These are phyloP conservation scores for Bryoerythrophyllum caledonicum DNA, from an alignment of 225 moss, liverwort and hornwort species.

Conservation along the genomic window DNA sequence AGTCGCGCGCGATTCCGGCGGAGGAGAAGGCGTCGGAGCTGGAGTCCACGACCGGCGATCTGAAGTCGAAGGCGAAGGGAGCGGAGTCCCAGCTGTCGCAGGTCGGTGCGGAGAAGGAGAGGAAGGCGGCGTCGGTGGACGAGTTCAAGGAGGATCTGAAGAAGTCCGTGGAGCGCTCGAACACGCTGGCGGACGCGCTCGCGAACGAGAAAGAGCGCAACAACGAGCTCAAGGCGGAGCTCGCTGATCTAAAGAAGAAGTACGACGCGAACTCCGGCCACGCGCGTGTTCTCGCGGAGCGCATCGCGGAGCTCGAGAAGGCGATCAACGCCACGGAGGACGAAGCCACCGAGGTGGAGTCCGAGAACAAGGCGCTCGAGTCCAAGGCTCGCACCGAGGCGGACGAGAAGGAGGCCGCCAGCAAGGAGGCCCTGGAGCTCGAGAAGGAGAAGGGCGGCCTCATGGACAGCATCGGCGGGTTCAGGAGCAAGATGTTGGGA, in stretches of 20 bases:
- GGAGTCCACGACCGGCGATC: constrained; percentile 1
- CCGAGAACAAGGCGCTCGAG: constrained; percentile 29
- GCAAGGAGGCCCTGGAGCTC: constrained; percentile 22
- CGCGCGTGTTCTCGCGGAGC: constrained; percentile 55
- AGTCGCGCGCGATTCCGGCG: constrained; percentile 59
- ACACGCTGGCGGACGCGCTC: constrained; percentile 43
- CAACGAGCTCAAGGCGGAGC: constrained; percentile 31
- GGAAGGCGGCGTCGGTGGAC: constrained; percentile 17
- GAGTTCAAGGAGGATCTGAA: constrained; percentile 46
- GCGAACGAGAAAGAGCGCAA: constrained; percentile 48
- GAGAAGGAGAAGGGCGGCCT: constrained; percentile 52
- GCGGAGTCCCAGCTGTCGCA: constrained; percentile 36
- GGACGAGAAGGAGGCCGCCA: constrained; percentile 36
- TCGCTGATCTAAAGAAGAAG: constrained; percentile 40
- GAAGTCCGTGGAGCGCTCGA: constrained; percentile 40
- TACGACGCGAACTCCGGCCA: constrained; percentile 52
- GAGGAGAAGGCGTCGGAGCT: constrained; percentile 55
- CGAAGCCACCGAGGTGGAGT: constrained; percentile 32
- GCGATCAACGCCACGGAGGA: constrained; percentile 15
- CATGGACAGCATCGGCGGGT: constrained; percentile 40
- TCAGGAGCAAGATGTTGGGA: constrained; percentile 38
- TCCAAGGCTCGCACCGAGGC: constrained; percentile 9
- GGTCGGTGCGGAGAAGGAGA: constrained; percentile 37
- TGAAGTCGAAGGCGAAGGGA: constrained; percentile 23
- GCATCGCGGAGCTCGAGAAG: constrained; percentile 49